phyloP scores from a whole-genome alignment of 495 filamentous ascomycete species.

The Astrocystis sublimbata region DNA sequence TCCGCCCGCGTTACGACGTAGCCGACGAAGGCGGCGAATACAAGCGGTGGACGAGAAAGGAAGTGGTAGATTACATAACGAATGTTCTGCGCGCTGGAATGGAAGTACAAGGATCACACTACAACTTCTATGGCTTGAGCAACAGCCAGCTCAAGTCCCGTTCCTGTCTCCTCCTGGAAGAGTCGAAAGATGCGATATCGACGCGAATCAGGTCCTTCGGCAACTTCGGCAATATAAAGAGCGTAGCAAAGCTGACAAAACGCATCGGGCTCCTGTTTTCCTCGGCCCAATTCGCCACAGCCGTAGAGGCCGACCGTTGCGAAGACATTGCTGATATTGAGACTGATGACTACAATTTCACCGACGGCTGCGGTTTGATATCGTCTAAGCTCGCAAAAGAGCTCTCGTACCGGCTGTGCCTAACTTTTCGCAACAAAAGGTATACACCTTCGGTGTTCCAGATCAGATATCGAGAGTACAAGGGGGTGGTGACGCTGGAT shows the following conservation, averaged over 20 bases:
- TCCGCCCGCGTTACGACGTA: constrained; percentile 32
- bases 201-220: constrained; percentile 44
- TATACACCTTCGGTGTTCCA: constrained; percentile 55
- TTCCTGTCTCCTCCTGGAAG: constrained; percentile 49
- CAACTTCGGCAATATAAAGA: constrained; percentile 54
- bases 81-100: constrained; percentile 43
- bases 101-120: constrained; percentile 41
- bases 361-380: constrained; percentile 54
- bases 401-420: constrained; percentile 36
- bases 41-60: constrained; percentile 38
- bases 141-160: constrained; percentile 56
- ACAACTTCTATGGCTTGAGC: constrained; percentile 56
- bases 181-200: constrained; percentile 38
- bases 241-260: constrained; percentile 53
- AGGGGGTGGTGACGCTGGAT: constrained; percentile 51
- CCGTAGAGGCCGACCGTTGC: constrained; percentile 39
- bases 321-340: constrained; percentile 53
- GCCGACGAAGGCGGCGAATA: constrained; percentile 10
- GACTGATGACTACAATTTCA: constrained; percentile 47
- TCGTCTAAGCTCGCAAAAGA: constrained; percentile 38
- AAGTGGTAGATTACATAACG: constrained; percentile 45
- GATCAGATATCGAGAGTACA: constrained; percentile 54
- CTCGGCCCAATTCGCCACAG: constrained; percentile 38
- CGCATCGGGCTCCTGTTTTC: constrained; percentile 55
- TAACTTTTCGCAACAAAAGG: constrained; percentile 42